Percentiles rank a stretch among this genome's conserved stretches.
These are phyloP conservation scores for Gremmenia infestans DNA, from an alignment of 2,329 filamentous ascomycete genomes.

Conservation along the genomic window DNA sequence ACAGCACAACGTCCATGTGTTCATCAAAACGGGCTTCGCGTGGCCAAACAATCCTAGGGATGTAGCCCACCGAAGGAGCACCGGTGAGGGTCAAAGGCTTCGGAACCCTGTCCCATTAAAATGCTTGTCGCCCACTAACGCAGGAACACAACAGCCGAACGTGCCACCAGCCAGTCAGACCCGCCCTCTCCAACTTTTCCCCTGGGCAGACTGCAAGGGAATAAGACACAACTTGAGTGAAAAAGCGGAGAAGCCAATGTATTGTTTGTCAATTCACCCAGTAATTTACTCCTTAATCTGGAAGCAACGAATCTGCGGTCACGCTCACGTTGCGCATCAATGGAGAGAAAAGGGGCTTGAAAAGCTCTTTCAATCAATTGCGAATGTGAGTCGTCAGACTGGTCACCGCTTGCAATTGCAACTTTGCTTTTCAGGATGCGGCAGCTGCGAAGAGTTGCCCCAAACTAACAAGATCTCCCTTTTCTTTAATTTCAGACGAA, in stretches of 20 bases:
- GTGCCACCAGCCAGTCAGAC: neutral
- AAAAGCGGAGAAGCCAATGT: neutral
- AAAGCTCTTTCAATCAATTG: neutral
- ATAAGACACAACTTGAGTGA: neutral
- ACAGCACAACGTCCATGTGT: neutral
- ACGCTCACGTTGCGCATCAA: neutral
- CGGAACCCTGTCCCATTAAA: neutral
- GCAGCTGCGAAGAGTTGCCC: no score
- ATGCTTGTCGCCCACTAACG: neutral
- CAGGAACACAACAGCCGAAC: conserved; percentile 1
- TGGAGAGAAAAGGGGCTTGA: neutral
- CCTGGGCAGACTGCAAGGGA: neutral
- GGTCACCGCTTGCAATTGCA: neutral
- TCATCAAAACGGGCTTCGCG: neutral
- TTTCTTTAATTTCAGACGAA: no score
- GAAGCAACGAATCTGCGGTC: neutral
- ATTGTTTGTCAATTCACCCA: neutral
- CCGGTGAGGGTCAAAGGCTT: neutral
- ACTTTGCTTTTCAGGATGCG: no score
- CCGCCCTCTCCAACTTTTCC: neutral
- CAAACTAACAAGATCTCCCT: no score
- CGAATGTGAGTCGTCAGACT: neutral
- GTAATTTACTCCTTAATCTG: neutral
- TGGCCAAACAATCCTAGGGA: neutral
- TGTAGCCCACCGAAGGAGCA: neutral